phyloP scores from a whole-genome alignment of 306 rosid genomes.

The Acmispon strigosus region DNA sequence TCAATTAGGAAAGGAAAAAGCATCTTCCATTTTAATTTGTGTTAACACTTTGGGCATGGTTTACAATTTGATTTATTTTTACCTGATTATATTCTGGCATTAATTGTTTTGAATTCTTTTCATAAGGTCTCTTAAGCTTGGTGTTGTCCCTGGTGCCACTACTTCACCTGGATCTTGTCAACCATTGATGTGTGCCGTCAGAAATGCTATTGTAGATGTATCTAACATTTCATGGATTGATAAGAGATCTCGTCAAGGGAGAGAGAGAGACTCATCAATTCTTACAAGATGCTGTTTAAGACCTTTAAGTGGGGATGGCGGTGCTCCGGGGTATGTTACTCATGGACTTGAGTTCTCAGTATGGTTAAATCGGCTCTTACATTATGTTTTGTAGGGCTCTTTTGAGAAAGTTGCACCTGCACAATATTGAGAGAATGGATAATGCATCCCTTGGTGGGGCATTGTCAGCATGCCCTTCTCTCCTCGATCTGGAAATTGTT shows the following conservation, averaged over 20 bases:
- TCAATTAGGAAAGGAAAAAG: neutral
- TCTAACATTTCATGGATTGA: conserved; percentile 87
- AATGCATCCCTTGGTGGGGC: conserved; percentile 69
- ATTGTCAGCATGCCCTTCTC: conserved; percentile 75
- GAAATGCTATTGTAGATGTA: conserved; percentile 65
- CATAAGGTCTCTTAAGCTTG: conserved; percentile 90
- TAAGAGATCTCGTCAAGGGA: conserved; percentile 95
- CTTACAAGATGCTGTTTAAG: conserved; percentile 89
- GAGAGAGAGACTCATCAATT: conserved; percentile 83
- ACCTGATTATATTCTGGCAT: neutral
- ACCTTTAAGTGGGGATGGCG: conserved; percentile 69
- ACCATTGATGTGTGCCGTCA: conserved; percentile 56
- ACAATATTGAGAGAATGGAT: conserved; percentile 92
- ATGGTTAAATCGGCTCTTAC: conserved; percentile 1
- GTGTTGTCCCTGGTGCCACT: conserved; percentile 68
- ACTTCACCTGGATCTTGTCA: conserved; percentile 62
- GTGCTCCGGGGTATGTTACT: conserved; percentile 72
- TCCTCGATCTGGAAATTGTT: conserved; percentile 90
- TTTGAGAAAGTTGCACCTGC: conserved; percentile 80
- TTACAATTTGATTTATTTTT: neutral
- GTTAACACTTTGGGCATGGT: conserved; percentile 7
- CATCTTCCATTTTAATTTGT: conserved; percentile 4
- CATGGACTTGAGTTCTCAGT: conserved; percentile 16
- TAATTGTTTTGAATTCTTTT: conserved; percentile 19
- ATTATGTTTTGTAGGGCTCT: conserved; percentile 48